Percentiles rank a stretch among this genome's conserved stretches.
These are phyloP conservation scores for Exophiala sp. DNA, from an alignment of 2,329 filamentous ascomycete species.

Conservation along the genomic window DNA sequence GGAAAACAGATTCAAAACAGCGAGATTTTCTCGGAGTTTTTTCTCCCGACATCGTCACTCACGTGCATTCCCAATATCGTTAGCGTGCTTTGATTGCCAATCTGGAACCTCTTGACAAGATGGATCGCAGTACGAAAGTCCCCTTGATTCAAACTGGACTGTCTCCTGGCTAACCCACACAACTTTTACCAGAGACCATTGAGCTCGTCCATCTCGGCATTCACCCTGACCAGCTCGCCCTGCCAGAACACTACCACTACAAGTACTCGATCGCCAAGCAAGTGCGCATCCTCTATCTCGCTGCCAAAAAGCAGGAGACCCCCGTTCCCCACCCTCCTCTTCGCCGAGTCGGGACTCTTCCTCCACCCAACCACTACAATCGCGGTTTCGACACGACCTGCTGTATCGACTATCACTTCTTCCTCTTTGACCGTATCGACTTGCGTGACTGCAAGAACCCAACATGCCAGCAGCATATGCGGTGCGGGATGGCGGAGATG, in stretches of 20 bases:
- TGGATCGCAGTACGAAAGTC: conserved; percentile 8
- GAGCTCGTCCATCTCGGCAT: conserved; percentile 10
- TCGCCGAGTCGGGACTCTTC: conserved; percentile 10
- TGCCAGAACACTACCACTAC: background rate
- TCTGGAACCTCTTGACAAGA: background rate
- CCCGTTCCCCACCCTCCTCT: conserved; percentile 8
- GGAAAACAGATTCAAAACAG: background rate
- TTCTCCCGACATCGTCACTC: background rate
- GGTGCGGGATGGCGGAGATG: conserved; percentile 62
- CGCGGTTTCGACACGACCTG: conserved; percentile 5
- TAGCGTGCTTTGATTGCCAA: background rate
- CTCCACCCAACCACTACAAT: conserved; percentile 3
- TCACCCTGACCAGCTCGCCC: conserved; percentile 16
- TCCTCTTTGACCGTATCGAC: conserved; percentile 17
- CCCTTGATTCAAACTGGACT: conserved; percentile 6
- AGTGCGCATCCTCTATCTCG: background rate
- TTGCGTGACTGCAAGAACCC: conserved; percentile 22
- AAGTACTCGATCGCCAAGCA: background rate
- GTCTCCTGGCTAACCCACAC: conserved; percentile 16
- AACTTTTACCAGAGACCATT: conserved; percentile 9
- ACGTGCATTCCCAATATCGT: background rate
- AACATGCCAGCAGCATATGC: conserved; percentile 63
- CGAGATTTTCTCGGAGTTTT: background rate
- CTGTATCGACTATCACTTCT: conserved; percentile 16
- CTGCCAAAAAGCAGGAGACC: conserved; percentile 1